A percentile compares a stretch with the other conserved stretches of the same genome.
phyloP scores from a whole-genome alignment of 129 eudicot genomes.

The Arctium minus region DNA sequence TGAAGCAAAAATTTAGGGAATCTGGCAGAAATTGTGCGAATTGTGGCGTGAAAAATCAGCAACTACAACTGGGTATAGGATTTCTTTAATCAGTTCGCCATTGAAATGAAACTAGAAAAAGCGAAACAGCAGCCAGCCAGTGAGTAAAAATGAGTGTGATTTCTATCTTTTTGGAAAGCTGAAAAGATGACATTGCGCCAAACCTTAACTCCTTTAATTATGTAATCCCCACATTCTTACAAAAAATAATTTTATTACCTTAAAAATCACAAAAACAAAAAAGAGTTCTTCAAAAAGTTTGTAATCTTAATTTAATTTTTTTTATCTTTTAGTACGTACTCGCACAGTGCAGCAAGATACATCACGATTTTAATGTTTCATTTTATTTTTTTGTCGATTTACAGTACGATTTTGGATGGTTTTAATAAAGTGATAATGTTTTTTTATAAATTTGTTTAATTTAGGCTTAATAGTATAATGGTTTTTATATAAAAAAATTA shows the following conservation, averaged over 20 bases:
- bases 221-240: background rate
- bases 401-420: too few species aligned
- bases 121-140: background rate
- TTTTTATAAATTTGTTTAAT: too few species aligned
- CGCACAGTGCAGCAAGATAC: too few species aligned
- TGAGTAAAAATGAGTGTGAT: background rate
- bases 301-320: background rate
- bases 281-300: background rate
- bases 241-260: background rate
- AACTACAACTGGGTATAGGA: slow-evolving; percentile 16
- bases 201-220: background rate
- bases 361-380: too few species aligned
- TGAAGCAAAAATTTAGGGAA: slow-evolving; percentile 25
- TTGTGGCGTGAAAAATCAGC: slow-evolving; percentile 20
- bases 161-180: background rate
- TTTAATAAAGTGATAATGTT: too few species aligned
- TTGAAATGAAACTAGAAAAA: slow-evolving; percentile 10
- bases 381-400: too few species aligned
- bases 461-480: too few species aligned
- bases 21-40: slow-evolving; percentile 16
- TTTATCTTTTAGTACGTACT: background rate
- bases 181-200: slow-evolving; percentile 17
- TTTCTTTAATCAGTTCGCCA: slow-evolving; percentile 21
- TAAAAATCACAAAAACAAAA: background rate
- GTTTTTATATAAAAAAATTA: too few species aligned